These are phyloP conservation scores for Malus orientalis DNA, from an alignment of 306 rosid species.

Conservation along the genomic window DNA sequence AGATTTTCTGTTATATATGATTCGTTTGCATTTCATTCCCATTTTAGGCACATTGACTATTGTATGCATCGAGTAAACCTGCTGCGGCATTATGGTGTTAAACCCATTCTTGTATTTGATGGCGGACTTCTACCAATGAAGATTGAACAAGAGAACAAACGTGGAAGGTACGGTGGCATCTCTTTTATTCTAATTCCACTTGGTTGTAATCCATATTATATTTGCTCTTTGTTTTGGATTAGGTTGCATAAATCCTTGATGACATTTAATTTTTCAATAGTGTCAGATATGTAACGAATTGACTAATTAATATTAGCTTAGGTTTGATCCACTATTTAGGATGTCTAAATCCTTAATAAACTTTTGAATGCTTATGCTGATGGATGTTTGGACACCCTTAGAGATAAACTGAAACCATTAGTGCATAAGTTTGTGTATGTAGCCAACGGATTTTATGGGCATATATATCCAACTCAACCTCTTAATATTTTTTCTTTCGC, in stretches of 20 bases:
- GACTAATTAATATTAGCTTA: background rate
- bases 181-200: background rate
- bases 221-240: background rate
- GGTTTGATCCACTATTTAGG: background rate
- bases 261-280: background rate
- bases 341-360: background rate
- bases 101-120: slow-evolving; percentile 88
- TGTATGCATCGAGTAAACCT: slow-evolving; percentile 90
- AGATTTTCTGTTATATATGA: background rate
- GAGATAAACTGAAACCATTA: background rate
- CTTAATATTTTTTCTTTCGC: background rate
- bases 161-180: slow-evolving; percentile 48
- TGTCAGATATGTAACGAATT: background rate
- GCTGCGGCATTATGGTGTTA: slow-evolving; percentile 64
- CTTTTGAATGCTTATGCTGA: background rate
- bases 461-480: background rate
- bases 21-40: background rate
- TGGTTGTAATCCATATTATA: background rate
- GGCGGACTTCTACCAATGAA: slow-evolving; percentile 96
- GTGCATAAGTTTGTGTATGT: background rate
- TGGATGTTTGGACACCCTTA: background rate
- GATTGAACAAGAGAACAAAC: slow-evolving; percentile 85
- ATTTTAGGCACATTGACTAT: slow-evolving; percentile 77
- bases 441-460: background rate
- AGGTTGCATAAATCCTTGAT: background rate